Conservation (phyloP, 2,329 filamentous ascomycete genomes). For the Microcera coccophila region DNA sequence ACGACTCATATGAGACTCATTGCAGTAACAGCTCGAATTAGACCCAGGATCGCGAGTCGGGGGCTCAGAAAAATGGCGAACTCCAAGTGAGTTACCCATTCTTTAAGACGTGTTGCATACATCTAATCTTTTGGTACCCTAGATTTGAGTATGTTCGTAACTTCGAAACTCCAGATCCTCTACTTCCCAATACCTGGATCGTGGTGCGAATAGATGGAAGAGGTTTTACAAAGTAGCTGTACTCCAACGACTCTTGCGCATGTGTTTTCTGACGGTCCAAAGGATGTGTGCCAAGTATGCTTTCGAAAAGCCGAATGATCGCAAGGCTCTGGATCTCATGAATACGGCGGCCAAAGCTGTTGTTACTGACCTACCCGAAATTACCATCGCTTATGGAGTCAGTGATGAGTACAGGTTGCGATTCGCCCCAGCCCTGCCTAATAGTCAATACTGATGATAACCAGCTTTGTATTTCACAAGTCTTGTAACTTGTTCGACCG, state of each 20-base stretch:
- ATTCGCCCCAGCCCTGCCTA: too few species aligned
- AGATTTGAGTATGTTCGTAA: constrained; percentile 92
- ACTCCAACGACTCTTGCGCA: background rate
- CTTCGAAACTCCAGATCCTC: constrained; percentile 77
- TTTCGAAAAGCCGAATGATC: constrained; percentile 92
- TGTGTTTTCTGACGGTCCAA: constrained; percentile 13
- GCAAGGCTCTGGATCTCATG: constrained; percentile 84
- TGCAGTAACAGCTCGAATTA: background rate
- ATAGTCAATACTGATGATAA: constrained; percentile 5
- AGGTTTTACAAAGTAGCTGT: constrained; percentile 81
- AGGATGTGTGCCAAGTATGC: constrained; percentile 79
- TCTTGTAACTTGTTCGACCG: constrained; percentile 79
- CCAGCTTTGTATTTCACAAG: constrained; percentile 84
- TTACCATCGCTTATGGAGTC: constrained; percentile 84
- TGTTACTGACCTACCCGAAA: constrained; percentile 76
- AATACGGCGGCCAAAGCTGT: constrained; percentile 86
- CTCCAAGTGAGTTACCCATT: constrained; percentile 45
- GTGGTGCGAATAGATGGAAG: constrained; percentile 91
- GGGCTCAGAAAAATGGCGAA: constrained; percentile 47
- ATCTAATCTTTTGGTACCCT: constrained; percentile 13
- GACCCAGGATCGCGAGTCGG: background rate
- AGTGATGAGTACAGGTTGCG: constrained; percentile 86
- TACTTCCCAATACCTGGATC: constrained; percentile 92
- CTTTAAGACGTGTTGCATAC: background rate
- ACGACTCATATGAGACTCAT: constrained; percentile 8